phyloP scores from a whole-genome alignment of 192 early-diverging fungal species.

The Spizellomyces sp. region DNA sequence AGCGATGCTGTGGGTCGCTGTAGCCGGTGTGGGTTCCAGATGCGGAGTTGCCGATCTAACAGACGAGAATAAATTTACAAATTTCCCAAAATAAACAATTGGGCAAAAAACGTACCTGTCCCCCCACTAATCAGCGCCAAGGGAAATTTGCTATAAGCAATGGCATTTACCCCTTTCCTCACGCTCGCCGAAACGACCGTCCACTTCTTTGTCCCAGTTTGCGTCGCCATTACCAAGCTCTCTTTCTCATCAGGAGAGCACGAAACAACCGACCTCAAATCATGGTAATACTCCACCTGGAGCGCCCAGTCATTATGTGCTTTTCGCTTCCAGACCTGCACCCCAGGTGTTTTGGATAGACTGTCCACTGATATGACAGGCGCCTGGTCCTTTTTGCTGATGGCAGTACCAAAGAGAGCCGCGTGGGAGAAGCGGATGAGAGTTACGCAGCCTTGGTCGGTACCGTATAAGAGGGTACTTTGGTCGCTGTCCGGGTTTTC shows the following conservation, averaged over 20 bases:
- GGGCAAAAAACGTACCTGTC: conserved; percentile 28
- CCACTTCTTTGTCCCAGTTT: conserved; percentile 49
- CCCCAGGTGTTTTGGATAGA: conserved; percentile 28
- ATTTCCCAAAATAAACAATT: background rate
- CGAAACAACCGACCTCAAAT: conserved; percentile 49
- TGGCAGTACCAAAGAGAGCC: conserved; percentile 26
- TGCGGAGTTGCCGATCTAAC: conserved; percentile 47
- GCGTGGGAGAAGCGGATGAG: conserved; percentile 42
- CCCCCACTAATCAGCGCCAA: conserved; percentile 56
- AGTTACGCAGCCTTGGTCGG: conserved; percentile 45
- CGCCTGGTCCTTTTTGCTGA: conserved; percentile 26
- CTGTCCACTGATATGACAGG: conserved; percentile 15
- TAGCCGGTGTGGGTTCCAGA: conserved; percentile 58
- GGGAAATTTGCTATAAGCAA: conserved; percentile 50
- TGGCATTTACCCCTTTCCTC: conserved; percentile 50
- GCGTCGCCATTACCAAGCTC: conserved; percentile 51
- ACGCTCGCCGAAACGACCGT: conserved; percentile 36
- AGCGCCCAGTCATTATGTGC: conserved; percentile 56
- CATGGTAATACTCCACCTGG: conserved; percentile 50
- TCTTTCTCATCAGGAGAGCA: conserved; percentile 51
- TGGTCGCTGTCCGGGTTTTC: conserved; percentile 44
- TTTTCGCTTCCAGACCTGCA: conserved; percentile 42
- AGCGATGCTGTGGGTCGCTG: conserved; percentile 47
- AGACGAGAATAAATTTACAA: background rate
- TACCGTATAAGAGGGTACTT: conserved; percentile 48